These are phyloP conservation scores for Capsicum rhomboideum DNA, from an alignment of 257 asterid genomes.

Conservation along the genomic window DNA sequence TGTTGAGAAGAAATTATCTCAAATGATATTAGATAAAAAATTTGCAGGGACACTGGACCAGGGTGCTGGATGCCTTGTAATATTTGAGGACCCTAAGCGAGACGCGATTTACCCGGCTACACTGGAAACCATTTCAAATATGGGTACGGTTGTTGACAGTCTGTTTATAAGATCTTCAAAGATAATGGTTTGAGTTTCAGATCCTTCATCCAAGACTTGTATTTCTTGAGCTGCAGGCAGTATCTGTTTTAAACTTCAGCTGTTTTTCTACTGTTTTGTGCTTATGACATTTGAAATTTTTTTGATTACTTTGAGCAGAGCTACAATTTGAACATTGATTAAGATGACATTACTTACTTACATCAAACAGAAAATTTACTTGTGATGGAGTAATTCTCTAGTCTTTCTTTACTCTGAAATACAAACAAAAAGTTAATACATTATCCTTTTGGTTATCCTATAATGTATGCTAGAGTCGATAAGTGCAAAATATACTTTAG, in stretches of 20 bases:
- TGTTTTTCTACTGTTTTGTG: background rate
- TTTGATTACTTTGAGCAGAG: background rate
- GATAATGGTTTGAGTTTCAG: conserved; percentile 18
- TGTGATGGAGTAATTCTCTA: background rate
- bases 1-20: conserved; percentile 29
- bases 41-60: conserved; percentile 37
- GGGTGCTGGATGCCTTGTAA: conserved; percentile 36
- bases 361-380: background rate
- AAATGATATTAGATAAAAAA: conserved; percentile 39
- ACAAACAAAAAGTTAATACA: background rate
- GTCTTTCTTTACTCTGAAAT: background rate
- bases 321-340: background rate
- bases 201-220: background rate
- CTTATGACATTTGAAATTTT: background rate
- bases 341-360: background rate
- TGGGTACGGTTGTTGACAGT: conserved; percentile 38
- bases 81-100: conserved; percentile 30
- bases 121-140: conserved; percentile 25
- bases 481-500: background rate
- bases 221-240: background rate
- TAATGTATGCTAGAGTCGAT: background rate
- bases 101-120: conserved; percentile 29
- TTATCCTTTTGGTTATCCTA: background rate
- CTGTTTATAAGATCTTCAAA: conserved; percentile 23
- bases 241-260: background rate